phyloP scores from a whole-genome alignment of 169 alveolate genomes.

The Babesia divergens region DNA sequence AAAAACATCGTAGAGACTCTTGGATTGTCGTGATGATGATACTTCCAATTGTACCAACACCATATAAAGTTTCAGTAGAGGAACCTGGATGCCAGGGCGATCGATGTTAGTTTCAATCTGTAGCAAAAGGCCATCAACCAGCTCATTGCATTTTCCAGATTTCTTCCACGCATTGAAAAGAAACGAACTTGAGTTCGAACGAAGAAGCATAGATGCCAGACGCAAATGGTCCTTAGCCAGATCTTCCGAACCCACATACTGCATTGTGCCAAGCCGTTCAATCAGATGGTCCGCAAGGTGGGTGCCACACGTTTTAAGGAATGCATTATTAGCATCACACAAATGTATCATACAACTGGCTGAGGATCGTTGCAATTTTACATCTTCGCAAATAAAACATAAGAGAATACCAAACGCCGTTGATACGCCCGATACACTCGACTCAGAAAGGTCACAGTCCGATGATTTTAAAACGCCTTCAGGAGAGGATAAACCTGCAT shows the following conservation, averaged over 20 bases:
- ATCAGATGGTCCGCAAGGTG: slow-evolving; percentile 37
- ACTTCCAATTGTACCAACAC: slow-evolving; percentile 16
- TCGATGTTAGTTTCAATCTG: slow-evolving; percentile 52
- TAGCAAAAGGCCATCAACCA: slow-evolving; percentile 38
- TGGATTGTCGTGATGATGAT: background rate
- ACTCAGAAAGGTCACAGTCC: background rate
- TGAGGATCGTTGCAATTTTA: slow-evolving; percentile 25
- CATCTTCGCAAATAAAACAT: slow-evolving; percentile 48
- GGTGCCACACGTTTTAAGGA: slow-evolving; percentile 33
- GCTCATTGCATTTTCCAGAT: slow-evolving; percentile 14
- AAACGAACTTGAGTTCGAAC: background rate
- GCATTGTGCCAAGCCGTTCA: slow-evolving; percentile 49
- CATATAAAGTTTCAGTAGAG: slow-evolving; percentile 38
- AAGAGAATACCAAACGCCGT: slow-evolving; percentile 27
- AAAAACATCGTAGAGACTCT: slow-evolving; percentile 30
- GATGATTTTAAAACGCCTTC: background rate
- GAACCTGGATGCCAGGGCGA: slow-evolving; percentile 34
- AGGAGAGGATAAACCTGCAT: background rate
- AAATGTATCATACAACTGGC: slow-evolving; percentile 12
- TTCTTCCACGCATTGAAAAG: slow-evolving; percentile 51
- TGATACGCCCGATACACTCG: background rate
- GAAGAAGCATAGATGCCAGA: slow-evolving; percentile 7
- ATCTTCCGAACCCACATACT: slow-evolving; percentile 50
- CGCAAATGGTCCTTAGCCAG: slow-evolving; percentile 41
- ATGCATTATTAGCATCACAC: slow-evolving; percentile 5